These are phyloP conservation scores for Ascobolus immersus DNA, from an alignment of 495 filamentous ascomycete species.

Conservation along the genomic window DNA sequence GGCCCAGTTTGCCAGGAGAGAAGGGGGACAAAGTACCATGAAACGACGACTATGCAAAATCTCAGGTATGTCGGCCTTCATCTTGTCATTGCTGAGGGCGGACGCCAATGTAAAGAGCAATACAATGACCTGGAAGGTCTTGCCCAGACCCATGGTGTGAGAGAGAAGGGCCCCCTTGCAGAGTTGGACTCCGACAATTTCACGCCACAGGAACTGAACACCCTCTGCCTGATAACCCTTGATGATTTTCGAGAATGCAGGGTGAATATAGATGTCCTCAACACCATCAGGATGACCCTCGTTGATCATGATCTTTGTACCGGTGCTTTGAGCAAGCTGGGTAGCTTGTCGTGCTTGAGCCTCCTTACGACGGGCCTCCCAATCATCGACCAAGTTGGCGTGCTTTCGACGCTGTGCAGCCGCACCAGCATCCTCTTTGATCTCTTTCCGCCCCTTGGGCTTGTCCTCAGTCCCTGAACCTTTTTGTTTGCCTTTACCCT, in stretches of 20 bases:
- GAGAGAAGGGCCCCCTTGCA: conserved; percentile 49
- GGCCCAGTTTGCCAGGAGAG: conserved; percentile 56
- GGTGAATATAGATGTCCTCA: conserved; percentile 24
- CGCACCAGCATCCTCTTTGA: not conserved
- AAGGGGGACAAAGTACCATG: conserved; percentile 49
- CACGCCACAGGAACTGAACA: conserved; percentile 74
- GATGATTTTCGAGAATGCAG: conserved; percentile 22
- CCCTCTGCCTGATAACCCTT: conserved; percentile 41
- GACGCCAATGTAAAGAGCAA: conserved; percentile 18
- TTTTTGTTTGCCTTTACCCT: no score
- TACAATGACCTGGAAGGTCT: conserved; percentile 64
- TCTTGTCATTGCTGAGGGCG: conserved; percentile 26
- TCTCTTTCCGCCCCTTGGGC: no score
- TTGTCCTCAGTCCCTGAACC: no score
- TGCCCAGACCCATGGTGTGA: conserved; percentile 83
- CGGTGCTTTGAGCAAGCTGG: not conserved
- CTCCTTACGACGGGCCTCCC: not conserved
- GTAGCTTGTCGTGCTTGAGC: not conserved
- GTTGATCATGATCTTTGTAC: conserved; percentile 7
- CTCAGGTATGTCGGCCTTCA: conserved; percentile 40
- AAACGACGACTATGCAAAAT: conserved; percentile 34
- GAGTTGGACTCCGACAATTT: conserved; percentile 36
- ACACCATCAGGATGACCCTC: conserved; percentile 9
- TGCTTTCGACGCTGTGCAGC: not conserved
- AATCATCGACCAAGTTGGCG: no score